phyloP scores from a whole-genome alignment of 257 asterid species.

The Solanum tacnaense region DNA sequence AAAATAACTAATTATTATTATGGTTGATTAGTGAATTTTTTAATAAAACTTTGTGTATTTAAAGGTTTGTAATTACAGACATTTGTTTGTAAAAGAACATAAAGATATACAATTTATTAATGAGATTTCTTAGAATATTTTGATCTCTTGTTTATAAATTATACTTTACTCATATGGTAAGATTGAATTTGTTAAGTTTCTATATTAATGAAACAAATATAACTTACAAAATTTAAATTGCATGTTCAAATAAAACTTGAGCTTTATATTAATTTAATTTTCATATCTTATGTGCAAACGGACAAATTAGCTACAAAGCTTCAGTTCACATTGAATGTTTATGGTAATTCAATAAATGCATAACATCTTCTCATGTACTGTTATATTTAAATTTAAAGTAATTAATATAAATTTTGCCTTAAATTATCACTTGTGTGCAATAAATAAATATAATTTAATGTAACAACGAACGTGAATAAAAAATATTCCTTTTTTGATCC shows the following conservation, averaged over 20 bases:
- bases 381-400: neutral
- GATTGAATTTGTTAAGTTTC: neutral
- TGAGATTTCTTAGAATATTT: neutral
- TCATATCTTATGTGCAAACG: neutral
- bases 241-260: neutral
- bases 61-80: neutral
- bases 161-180: neutral
- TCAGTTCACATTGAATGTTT: neutral
- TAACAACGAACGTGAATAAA: neutral
- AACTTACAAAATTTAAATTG: neutral
- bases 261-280: neutral
- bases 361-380: neutral
- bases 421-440: neutral
- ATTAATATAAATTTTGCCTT: neutral
- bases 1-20: neutral
- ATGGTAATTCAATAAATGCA: neutral
- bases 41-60: neutral
- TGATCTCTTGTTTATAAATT: neutral
- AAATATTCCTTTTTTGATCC: neutral
- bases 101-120: neutral
- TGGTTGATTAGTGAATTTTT: neutral
- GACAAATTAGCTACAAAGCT: neutral
- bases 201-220: neutral
- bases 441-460: neutral
- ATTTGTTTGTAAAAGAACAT: neutral